Conservation (phyloP, 2,329 filamentous ascomycete species). For the Tricladium varicosporioides region DNA sequence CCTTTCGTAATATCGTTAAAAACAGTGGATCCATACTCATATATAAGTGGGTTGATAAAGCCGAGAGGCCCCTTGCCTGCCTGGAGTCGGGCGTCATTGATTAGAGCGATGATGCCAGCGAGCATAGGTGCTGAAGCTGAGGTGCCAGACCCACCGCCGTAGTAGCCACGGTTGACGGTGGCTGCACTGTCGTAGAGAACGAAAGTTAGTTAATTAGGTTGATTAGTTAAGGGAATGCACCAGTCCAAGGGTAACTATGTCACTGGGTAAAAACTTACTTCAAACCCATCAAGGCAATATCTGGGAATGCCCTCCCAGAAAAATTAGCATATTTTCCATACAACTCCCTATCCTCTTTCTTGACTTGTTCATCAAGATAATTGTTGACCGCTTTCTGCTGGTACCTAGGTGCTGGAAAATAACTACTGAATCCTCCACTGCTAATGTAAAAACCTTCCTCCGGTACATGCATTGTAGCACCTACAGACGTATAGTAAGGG, state of each 20-base stretch:
- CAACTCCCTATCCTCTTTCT: no score
- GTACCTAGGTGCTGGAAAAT: neutral
- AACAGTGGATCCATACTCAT: conserved; percentile 31
- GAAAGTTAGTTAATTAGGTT: no score
- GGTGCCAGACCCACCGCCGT: conserved; percentile 37
- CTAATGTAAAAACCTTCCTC: neutral
- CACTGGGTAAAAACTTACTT: neutral
- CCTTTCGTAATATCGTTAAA: conserved; percentile 40
- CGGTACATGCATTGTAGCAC: neutral
- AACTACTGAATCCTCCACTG: neutral
- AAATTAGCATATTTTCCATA: neutral
- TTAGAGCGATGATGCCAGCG: conserved; percentile 54
- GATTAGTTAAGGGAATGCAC: no score
- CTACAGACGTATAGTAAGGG: neutral
- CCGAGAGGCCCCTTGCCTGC: conserved; percentile 43
- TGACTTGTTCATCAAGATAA: neutral
- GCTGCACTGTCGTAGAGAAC: no score
- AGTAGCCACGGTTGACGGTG: neutral
- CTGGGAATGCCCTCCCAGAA: no score
- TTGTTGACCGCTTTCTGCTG: neutral
- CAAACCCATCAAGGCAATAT: no score
- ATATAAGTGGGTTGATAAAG: conserved; percentile 42
- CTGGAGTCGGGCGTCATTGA: conserved; percentile 59
- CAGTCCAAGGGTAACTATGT: no score
- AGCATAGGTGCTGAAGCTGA: conserved; percentile 55